Conservation (phyloP, 306 rosid species). For the Mimosa pudica region DNA sequence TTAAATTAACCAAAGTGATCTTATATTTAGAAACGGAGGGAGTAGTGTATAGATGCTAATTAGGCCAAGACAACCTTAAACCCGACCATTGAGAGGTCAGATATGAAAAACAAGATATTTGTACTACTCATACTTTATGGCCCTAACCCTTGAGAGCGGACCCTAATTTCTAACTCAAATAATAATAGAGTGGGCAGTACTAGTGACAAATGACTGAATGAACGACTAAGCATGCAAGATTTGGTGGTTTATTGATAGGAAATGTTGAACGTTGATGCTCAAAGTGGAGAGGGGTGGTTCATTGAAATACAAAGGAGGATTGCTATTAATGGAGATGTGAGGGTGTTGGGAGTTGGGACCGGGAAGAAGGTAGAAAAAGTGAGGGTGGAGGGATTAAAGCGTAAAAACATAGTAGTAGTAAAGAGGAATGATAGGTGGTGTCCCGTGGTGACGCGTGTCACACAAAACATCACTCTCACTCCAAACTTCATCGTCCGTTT, state of each 20-base stretch:
- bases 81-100: no score
- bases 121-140: no score
- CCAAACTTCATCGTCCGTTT: not conserved
- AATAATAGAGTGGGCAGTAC: no score
- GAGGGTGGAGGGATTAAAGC: constrained; percentile 17
- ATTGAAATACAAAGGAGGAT: not conserved
- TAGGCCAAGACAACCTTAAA: no score
- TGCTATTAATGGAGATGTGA: not conserved
- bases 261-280: not conserved
- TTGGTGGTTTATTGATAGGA: not conserved
- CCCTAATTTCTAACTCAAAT: no score
- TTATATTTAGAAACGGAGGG: no score
- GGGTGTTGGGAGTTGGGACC: not conserved
- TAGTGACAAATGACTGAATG: no score
- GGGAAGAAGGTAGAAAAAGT: not conserved
- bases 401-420: constrained; percentile 6
- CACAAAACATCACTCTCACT: not conserved
- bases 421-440: not conserved
- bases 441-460: constrained; percentile 56
- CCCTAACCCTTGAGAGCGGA: no score
- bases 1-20: no score
- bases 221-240: not conserved
- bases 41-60: no score
- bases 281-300: not conserved
- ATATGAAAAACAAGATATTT: no score